Base-by-base conservation (phyloP, 495 filamentous ascomycete species). In the Penicillium paxilli region DNA sequence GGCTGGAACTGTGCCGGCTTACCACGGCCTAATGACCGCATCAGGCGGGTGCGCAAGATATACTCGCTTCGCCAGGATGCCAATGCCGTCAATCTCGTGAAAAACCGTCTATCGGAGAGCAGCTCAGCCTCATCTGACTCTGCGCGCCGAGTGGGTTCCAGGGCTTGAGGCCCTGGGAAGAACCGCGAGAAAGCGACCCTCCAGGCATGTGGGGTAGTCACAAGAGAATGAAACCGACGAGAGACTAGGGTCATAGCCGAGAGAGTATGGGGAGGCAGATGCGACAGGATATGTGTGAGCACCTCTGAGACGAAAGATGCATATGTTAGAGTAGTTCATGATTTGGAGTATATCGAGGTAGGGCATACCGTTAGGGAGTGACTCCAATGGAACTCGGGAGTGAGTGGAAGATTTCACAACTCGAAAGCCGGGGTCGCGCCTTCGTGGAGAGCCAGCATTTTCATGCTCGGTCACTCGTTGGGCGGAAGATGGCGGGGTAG, bases 1-100 rank as follows among this genome's bases (percentile, higher is more conserved):
- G 75, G 80, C 60, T 77, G 80, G 67, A 70, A 80, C 62, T 78
- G 80, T 53, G 77, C 79, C 49, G 84, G 86, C 70, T 87, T 96
- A 72, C 91, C 92, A 47, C 90, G 82, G 26, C 76, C 79, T 48
- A 97, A 75, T 44, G 89, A 92, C 33, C 90, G 82, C 35, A 97
- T 76, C 52, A 96, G 77, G 40, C 87, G 83, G n/a, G 91, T 97
- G 21, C 92, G 80, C 24, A 94, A 67, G 35, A 96, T 87, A 64
- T 96, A 97, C 65, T 97, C 92, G 66, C 89, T 95, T 25, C 91
- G 83, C 92, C 92, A 97, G 1, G 92, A 92, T 17, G 89, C 87
- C 38, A 89, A 73, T 11, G 84, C 79, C 24, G 88, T 92, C 33
- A 97, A 77, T 47, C 91, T 80, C 7, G 90, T 82, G 60, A 97